These are phyloP conservation scores for Myxozyma vanderwaltii DNA, from an alignment of 805 yeast species.

Conservation along the genomic window DNA sequence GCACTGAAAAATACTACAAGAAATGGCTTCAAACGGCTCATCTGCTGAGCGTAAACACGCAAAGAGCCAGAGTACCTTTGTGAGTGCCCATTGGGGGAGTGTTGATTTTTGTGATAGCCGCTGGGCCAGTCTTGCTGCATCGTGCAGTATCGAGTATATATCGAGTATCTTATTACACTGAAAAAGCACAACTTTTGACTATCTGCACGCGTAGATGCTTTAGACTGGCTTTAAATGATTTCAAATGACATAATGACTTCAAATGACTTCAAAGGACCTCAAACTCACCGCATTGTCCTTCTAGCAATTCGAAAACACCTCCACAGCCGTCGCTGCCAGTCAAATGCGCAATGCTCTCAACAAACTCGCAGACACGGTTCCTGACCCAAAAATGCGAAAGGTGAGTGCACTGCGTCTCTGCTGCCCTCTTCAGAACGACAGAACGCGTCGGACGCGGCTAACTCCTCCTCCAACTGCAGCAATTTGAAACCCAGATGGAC, in stretches of 20 bases:
- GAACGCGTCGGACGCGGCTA: conserved; percentile 1
- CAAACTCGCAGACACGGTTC: conserved; percentile 80
- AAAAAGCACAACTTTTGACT: too few species aligned
- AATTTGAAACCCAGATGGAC: conserved; percentile 91
- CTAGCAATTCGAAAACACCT: conserved; percentile 75
- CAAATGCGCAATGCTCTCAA: conserved; percentile 97
- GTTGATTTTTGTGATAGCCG: too few species aligned
- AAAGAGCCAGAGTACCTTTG: conserved; percentile 71
- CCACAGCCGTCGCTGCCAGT: conserved; percentile 93
- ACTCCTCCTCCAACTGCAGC: conserved; percentile 42
- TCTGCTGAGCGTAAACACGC: conserved; percentile 54
- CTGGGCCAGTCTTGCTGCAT: too few species aligned
- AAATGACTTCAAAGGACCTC: too few species aligned
- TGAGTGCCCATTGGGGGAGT: too few species aligned
- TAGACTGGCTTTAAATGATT: too few species aligned
- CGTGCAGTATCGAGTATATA: too few species aligned
- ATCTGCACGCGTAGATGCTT: too few species aligned
- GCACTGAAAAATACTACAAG: too few species aligned
- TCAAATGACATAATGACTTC: too few species aligned
- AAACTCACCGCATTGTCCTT: not conserved
- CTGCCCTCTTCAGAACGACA: not conserved
- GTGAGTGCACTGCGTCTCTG: conserved; percentile 6
- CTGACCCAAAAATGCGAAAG: conserved; percentile 45
- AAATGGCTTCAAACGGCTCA: conserved; percentile 13
- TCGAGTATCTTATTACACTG: too few species aligned